Evolutionary conservation across 2,329 filamentous ascomycete genomes (phyloP).

Genomic region (Calcarisporium arbuscula): DNA sequence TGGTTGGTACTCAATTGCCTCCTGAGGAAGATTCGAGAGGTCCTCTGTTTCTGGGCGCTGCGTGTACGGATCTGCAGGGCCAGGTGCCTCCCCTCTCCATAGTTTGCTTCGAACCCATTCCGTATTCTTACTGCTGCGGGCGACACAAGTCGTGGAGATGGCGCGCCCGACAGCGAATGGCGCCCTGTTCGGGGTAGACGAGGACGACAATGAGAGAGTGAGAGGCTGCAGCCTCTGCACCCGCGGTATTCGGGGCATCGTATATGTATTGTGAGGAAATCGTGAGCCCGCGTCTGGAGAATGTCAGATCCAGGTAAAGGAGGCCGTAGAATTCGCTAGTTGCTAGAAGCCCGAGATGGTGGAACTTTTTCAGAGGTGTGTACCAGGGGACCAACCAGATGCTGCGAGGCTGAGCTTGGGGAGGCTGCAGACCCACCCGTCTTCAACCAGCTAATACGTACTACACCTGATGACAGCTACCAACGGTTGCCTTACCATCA

Average conservation of each 20-base stretch:
- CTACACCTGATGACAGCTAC: background rate
- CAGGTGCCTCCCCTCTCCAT: conserved; percentile 33
- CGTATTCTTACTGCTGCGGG: conserved; percentile 25
- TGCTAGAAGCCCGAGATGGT: conserved; percentile 1
- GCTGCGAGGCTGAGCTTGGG: conserved; percentile 16
- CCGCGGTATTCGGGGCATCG: conserved; percentile 38
- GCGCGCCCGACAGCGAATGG: conserved; percentile 20
- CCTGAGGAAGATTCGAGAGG: conserved; percentile 22
- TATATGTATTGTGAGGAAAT: conserved; percentile 9
- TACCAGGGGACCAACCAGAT: conserved; percentile 17
- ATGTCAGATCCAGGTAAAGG: background rate
- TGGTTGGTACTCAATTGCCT: conserved; percentile 18
- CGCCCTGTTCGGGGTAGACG: conserved; percentile 17
- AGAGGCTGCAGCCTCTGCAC: conserved; percentile 27
- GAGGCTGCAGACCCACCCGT: too few relatives aligned
- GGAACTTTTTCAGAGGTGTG: conserved; percentile 12
- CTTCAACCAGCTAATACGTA: background rate
- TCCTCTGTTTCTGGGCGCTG: conserved; percentile 22
- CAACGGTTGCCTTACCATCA: background rate
- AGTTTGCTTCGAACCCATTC: conserved; percentile 33
- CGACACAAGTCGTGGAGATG: conserved; percentile 28
- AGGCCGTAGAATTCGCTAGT: background rate
- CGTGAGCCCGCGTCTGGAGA: background rate
- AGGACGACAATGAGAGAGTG: conserved; percentile 17
- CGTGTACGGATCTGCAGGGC: conserved; percentile 32